Evolutionary conservation across 2,329 filamentous ascomycete genomes (phyloP).

Genomic region (Thermochaetoides dissita): DNA sequence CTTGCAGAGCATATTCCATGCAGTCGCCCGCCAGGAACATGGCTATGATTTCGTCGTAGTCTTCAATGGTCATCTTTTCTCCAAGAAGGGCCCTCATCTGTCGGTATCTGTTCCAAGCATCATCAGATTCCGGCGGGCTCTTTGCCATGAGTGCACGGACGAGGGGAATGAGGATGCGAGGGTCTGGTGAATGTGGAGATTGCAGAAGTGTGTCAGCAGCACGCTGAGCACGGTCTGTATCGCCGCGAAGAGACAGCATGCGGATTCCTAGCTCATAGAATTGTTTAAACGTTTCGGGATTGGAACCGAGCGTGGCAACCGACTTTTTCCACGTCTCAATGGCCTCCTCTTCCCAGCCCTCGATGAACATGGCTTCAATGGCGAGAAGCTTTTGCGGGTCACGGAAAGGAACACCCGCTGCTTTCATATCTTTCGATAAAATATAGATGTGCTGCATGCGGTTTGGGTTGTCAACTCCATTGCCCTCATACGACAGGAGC

Average conservation of each 20-base stretch:
- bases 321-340: conserved; percentile 50
- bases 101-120: conserved; percentile 55
- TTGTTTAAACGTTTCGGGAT: conserved; percentile 31
- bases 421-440: conserved; percentile 52
- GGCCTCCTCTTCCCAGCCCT: conserved; percentile 45
- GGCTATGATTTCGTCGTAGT: conserved; percentile 63
- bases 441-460: conserved; percentile 47
- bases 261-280: conserved; percentile 54
- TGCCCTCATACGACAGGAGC: conserved; percentile 38
- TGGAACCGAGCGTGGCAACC: conserved; percentile 36
- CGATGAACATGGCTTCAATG: conserved; percentile 53
- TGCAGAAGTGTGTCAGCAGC: conserved; percentile 41
- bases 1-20: conserved; percentile 53
- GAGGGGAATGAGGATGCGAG: conserved; percentile 51
- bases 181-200: conserved; percentile 29
- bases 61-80: conserved; percentile 48
- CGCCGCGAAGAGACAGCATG: conserved; percentile 45
- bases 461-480: conserved; percentile 35
- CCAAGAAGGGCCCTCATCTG: conserved; percentile 48
- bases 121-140: conserved; percentile 28
- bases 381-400: conserved; percentile 49
- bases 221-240: conserved; percentile 44
- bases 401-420: conserved; percentile 39
- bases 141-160: conserved; percentile 51
- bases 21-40: conserved; percentile 55